Conservation (phyloP, 495 filamentous ascomycete genomes). For the Cercophora samala region DNA sequence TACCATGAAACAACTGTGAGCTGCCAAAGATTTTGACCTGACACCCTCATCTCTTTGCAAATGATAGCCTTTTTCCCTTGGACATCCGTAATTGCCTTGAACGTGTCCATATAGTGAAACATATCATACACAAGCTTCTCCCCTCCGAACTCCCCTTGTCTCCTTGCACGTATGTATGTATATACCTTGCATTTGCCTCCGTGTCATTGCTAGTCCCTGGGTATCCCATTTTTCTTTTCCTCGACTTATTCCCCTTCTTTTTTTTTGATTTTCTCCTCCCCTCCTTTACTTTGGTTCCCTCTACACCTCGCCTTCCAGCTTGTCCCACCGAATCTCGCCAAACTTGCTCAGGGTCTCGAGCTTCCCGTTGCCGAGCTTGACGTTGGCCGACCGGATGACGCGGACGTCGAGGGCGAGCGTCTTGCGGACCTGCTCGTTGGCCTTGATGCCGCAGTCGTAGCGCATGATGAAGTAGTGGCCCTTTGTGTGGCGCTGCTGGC, state of each 20-base stretch:
- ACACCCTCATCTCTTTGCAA: background rate
- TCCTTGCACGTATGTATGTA: background rate
- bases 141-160: background rate
- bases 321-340: slow-evolving; percentile 45
- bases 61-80: background rate
- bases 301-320: slow-evolving; percentile 21
- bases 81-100: background rate
- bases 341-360: slow-evolving; percentile 65
- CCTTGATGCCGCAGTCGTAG: slow-evolving; percentile 70
- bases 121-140: background rate
- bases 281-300: background rate
- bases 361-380: slow-evolving; percentile 77
- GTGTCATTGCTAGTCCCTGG: background rate
- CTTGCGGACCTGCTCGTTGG: slow-evolving; percentile 67
- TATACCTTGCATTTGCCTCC: no score
- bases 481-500: slow-evolving; percentile 72
- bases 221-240: slow-evolving; percentile 2
- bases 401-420: slow-evolving; percentile 84
- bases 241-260: background rate
- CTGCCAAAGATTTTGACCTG: background rate
- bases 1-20: no score
- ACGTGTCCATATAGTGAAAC: background rate
- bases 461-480: slow-evolving; percentile 99
- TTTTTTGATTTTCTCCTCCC: background rate
- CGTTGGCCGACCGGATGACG: slow-evolving; percentile 80